phyloP scores from a whole-genome alignment of 108 stramenopile genomes.

The Aurantiochytrium sp. region DNA sequence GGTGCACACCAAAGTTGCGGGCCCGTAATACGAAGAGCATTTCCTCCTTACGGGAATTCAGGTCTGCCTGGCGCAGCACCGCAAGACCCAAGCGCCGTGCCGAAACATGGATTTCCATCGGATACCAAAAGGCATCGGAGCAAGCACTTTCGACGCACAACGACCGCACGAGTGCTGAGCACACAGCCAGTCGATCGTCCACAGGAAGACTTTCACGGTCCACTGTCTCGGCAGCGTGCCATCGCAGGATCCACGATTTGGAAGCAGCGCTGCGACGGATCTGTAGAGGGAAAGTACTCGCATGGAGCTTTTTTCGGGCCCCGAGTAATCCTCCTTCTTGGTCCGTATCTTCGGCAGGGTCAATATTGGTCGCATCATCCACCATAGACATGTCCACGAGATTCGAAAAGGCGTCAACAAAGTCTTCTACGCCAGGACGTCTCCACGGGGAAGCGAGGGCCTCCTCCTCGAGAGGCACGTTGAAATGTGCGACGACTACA shows the following conservation, averaged over 20 bases:
- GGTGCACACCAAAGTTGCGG: not conserved
- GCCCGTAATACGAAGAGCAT: not conserved
- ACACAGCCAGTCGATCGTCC: not conserved
- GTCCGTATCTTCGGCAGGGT: not conserved
- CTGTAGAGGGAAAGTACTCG: not conserved
- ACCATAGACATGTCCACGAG: slow-evolving; percentile 7
- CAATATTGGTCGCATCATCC: not conserved
- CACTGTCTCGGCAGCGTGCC: not conserved
- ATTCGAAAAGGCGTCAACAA: not conserved
- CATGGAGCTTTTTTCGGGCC: not conserved
- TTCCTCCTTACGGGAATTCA: not conserved
- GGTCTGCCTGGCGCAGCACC: not conserved
- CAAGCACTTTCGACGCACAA: not conserved
- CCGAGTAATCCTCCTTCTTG: not conserved
- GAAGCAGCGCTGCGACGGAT: not conserved
- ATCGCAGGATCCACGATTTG: not conserved
- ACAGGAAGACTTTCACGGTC: not conserved
- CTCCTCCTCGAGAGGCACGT: not conserved
- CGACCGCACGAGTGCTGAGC: not conserved
- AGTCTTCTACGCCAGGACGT: not conserved
- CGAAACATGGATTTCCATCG: not conserved
- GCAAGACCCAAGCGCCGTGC: not conserved
- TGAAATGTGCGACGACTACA: not conserved
- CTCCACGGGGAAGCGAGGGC: not conserved
- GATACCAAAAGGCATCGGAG: not conserved